phyloP scores from a whole-genome alignment of 1,284 basidiomycete genomes.

The Puccinia polysora region DNA sequence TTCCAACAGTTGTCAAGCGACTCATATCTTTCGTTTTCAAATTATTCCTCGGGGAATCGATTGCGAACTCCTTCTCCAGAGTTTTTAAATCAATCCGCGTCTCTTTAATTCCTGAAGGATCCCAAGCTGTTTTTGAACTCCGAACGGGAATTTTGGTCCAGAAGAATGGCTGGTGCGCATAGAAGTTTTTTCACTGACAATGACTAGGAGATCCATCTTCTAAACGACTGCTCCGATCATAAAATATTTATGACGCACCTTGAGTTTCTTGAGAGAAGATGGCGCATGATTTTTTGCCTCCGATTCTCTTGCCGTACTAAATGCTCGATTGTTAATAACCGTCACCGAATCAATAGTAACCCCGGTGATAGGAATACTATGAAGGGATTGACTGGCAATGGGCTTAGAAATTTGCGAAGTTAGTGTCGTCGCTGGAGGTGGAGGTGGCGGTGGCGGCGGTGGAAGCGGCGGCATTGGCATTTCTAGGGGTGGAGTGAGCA shows the following conservation, averaged over 20 bases:
- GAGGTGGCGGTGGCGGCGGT: constrained; percentile 41
- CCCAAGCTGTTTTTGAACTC: constrained; percentile 66
- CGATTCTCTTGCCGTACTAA: constrained; percentile 37
- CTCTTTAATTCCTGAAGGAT: constrained; percentile 56
- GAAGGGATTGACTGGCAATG: constrained; percentile 24
- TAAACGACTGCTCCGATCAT: constrained; percentile 51
- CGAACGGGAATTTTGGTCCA: constrained; percentile 69
- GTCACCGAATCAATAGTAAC: constrained; percentile 36
- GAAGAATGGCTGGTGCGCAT: constrained; percentile 65
- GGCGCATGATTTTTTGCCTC: constrained; percentile 32
- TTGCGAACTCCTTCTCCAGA: constrained; percentile 67
- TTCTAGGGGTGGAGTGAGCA: neutral
- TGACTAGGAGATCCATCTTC: neutral
- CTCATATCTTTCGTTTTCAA: constrained; percentile 59
- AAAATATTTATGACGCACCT: constrained; percentile 4
- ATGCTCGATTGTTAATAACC: constrained; percentile 7
- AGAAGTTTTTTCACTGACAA: neutral
- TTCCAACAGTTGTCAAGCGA: constrained; percentile 58
- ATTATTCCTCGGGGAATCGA: constrained; percentile 57
- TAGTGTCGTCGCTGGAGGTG: constrained; percentile 44
- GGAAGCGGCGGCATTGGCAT: constrained; percentile 47
- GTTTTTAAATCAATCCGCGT: constrained; percentile 62
- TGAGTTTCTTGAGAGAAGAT: constrained; percentile 23
- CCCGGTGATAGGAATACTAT: constrained; percentile 44
- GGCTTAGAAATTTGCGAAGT: constrained; percentile 35